A percentile compares a stretch with the other conserved stretches of the same genome.
These are phyloP conservation scores for Erodium maritimum DNA, from an alignment of 345 rosid species.

Conservation along the genomic window DNA sequence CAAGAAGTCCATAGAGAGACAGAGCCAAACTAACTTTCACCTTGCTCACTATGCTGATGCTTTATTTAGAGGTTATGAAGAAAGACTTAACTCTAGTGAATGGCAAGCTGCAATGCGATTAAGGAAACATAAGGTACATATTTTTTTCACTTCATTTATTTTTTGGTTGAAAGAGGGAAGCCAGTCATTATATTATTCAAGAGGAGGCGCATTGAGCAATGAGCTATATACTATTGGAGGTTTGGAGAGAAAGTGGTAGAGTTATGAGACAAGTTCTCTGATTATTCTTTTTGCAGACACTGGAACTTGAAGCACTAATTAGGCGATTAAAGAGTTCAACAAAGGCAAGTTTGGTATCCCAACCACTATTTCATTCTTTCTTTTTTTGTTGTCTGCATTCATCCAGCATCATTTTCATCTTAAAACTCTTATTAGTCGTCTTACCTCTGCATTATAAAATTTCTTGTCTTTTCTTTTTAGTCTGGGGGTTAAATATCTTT, in stretches of 20 bases:
- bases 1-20: slow-evolving; percentile 60
- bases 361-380: neutral
- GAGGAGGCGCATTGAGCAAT: too few relatives aligned
- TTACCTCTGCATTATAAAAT: too few relatives aligned
- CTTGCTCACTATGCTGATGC: slow-evolving; percentile 97
- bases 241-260: neutral
- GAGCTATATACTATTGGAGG: too few relatives aligned
- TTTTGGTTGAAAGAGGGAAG: too few relatives aligned
- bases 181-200: too few relatives aligned
- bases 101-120: slow-evolving; percentile 96
- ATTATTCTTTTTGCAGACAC: slow-evolving; percentile 32
- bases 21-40: slow-evolving; percentile 73
- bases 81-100: slow-evolving; percentile 78
- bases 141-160: neutral
- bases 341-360: slow-evolving; percentile 33
- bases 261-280: neutral
- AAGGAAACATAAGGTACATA: slow-evolving; percentile 77
- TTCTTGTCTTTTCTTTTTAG: too few relatives aligned
- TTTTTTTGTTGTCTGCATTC: neutral
- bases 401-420: slow-evolving; percentile 4
- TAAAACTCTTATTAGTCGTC: neutral
- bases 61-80: slow-evolving; percentile 73
- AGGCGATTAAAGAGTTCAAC: slow-evolving; percentile 47
- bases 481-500: slow-evolving; percentile 1
- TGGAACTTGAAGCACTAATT: slow-evolving; percentile 66